Conservation (phyloP, 2,329 filamentous ascomycete species). For the Colletotrichum paranaense region DNA sequence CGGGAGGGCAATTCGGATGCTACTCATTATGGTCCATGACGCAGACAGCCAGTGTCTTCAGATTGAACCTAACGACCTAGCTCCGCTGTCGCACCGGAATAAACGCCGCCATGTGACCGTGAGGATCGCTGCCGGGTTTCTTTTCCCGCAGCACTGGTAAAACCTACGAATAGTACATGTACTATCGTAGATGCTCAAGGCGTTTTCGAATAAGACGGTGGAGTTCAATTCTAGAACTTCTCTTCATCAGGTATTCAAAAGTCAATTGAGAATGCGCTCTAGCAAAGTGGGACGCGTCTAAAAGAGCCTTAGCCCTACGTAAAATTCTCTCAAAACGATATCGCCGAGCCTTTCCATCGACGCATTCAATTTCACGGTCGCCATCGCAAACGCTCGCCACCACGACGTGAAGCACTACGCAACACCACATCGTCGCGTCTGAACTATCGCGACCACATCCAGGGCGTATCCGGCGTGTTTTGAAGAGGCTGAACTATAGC, state of each 20-base stretch:
- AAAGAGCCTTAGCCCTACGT: slow-evolving; percentile 11
- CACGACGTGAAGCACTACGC: too few relatives aligned
- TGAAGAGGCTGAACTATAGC: background rate
- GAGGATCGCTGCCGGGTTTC: background rate
- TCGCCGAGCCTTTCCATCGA: background rate
- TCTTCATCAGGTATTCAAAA: background rate
- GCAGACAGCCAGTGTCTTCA: background rate
- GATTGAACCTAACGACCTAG: background rate
- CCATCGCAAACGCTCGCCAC: background rate
- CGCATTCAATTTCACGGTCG: too few relatives aligned
- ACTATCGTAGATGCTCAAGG: too few relatives aligned
- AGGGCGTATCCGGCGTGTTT: background rate
- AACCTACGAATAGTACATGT: too few relatives aligned
- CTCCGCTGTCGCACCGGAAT: background rate
- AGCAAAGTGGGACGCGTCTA: slow-evolving; percentile 28
- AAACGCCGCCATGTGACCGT: background rate
- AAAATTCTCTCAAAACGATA: background rate
- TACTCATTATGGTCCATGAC: background rate
- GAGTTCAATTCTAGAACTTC: too few relatives aligned
- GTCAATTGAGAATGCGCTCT: background rate
- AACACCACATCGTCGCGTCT: too few relatives aligned
- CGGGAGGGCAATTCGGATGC: background rate
- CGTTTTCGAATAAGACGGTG: too few relatives aligned
- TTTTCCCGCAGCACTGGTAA: background rate
- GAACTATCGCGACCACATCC: too few relatives aligned